Percentiles rank a stretch among this genome's conserved stretches.
Evolutionary conservation across 352 stramenopile species (phyloP).

Genomic region (Phytopythium sindhum): DNA sequence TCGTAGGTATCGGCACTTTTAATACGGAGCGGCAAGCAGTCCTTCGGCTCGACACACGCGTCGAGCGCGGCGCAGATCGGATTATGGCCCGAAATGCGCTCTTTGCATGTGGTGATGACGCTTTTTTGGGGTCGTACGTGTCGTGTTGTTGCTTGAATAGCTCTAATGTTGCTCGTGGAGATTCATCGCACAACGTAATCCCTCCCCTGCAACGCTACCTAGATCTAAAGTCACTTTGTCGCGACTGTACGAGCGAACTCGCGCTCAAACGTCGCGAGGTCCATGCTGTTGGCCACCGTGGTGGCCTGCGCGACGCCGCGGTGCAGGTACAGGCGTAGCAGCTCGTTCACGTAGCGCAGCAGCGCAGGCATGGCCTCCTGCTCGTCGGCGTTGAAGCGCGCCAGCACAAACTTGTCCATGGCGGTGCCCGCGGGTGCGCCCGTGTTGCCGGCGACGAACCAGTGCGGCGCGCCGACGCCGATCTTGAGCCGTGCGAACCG

Average conservation of each 20-base stretch:
- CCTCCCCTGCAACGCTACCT: constrained; percentile 10
- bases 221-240: constrained; percentile 6
- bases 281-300: constrained; percentile 77
- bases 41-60: too few relatives aligned
- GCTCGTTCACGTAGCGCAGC: constrained; percentile 63
- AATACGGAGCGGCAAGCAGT: too few relatives aligned
- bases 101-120: neutral
- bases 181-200: neutral
- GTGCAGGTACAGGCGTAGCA: constrained; percentile 81
- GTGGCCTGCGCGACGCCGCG: constrained; percentile 68
- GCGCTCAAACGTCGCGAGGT: constrained; percentile 51
- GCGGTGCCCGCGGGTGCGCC: constrained; percentile 70
- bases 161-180: neutral
- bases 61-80: neutral
- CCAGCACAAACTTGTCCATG: constrained; percentile 83
- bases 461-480: constrained; percentile 70
- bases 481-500: constrained; percentile 84
- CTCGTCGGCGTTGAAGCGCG: constrained; percentile 72
- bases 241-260: constrained; percentile 17
- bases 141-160: neutral
- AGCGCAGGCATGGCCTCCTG: constrained; percentile 67
- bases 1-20: too few relatives aligned
- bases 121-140: neutral
- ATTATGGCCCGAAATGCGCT: neutral
- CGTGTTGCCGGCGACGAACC: constrained; percentile 66